Conservation (phyloP, 495 filamentous ascomycete genomes). For the Patellaria atrata region DNA sequence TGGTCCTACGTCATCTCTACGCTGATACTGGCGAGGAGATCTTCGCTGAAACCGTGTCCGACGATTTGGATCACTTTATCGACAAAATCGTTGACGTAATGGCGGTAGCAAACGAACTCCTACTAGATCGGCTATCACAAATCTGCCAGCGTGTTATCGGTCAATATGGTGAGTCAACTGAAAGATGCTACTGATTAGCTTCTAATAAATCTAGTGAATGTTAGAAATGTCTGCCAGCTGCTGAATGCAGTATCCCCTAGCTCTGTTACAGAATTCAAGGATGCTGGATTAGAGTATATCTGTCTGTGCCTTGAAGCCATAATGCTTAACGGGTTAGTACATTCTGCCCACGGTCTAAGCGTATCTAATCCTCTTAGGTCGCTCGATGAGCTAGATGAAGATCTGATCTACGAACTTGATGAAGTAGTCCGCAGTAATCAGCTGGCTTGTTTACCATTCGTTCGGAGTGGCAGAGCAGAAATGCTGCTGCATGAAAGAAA, state of each 20-base stretch:
- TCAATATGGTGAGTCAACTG: slow-evolving; percentile 47
- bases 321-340: slow-evolving; percentile 63
- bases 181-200: not conserved
- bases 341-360: not conserved
- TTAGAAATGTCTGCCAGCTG: slow-evolving; percentile 71
- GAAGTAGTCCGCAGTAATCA: slow-evolving; percentile 70
- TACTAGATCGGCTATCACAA: slow-evolving; percentile 82
- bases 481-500: slow-evolving; percentile 54
- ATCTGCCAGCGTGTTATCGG: slow-evolving; percentile 81
- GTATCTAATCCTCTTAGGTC: slow-evolving; percentile 32
- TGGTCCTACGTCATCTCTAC: slow-evolving; percentile 74
- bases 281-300: slow-evolving; percentile 78
- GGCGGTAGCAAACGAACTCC: slow-evolving; percentile 79
- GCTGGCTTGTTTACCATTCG: slow-evolving; percentile 54
- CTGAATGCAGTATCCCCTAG: slow-evolving; percentile 73
- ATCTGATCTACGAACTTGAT: slow-evolving; percentile 65
- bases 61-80: slow-evolving; percentile 65
- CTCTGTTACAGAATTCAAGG: slow-evolving; percentile 71
- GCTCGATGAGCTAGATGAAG: slow-evolving; percentile 75
- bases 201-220: slow-evolving; percentile 41
- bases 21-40: slow-evolving; percentile 66
- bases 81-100: slow-evolving; percentile 87
- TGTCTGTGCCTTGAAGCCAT: slow-evolving; percentile 80
- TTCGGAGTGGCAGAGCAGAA: slow-evolving; percentile 58
- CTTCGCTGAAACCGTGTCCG: slow-evolving; percentile 60